Base-by-base conservation (phyloP, 345 rosid species). In the Murraya paniculata region DNA sequence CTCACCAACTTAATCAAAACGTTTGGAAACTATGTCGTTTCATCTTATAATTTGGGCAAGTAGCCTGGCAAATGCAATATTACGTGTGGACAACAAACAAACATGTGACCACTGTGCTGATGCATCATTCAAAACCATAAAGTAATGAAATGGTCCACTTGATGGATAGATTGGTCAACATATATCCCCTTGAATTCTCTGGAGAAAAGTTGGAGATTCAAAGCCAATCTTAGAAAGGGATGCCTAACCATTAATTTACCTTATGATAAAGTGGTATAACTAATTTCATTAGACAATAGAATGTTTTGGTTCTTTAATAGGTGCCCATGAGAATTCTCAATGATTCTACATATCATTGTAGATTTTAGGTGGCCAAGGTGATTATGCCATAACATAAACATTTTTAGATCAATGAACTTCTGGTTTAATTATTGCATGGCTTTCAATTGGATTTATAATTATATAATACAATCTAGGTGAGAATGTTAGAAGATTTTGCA, bases 321-420 rank as follows among this genome's bases (percentile, higher is more conserved):
- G 7, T 53, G 57, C 2, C 22, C 1, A 18, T 18, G 0, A 53
- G 57, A 53, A 28, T 77, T 55, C 0, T 75, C 11, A 75, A 75
- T 68, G 3, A 80, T 80, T 58, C 27, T 28, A 21, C 59, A 3
- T 57, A 75, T 75, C 66, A 80, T 75, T 19, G 0, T 18, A 53
- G 27, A 19, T 0, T 19, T 0, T n/a, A 2, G 65, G 25, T 80
- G 72, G 25, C 62, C 21, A 5, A 61, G 11, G 9, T 6, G 19
- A 25, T 75, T 28, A 36, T 81, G 57, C 30, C 73, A 81, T 14
- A 67, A 1, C 4, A 67, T 65, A 77, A 81, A 81, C 0, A 13
- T 4, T 9, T 74, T 41, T 7, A 1, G 11, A 14, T 72, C 21
- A 21, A 9, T 25, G n/a, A 48, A 50, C 33, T 64, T 81, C 7